phyloP scores from a whole-genome alignment of 495 filamentous ascomycete genomes.

The Xylaria sp. region DNA sequence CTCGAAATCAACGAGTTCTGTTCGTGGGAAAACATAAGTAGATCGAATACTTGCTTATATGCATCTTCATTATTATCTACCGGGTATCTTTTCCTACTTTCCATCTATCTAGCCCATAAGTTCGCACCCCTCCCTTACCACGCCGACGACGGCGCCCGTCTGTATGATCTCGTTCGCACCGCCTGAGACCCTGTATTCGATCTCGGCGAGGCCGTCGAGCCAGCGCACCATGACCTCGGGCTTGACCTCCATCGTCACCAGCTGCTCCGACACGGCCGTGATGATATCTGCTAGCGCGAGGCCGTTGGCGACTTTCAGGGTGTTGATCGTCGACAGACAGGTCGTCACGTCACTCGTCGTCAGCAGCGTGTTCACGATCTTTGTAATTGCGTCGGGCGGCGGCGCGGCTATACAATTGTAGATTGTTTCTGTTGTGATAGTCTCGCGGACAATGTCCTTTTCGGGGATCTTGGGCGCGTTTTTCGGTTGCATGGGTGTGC shows the following conservation, averaged over 20 bases:
- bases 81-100: slow-evolving; percentile 19
- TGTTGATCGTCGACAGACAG: slow-evolving; percentile 84
- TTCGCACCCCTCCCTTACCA: slow-evolving; percentile 86
- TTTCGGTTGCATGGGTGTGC: slow-evolving; percentile 74
- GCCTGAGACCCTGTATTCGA: slow-evolving; percentile 88
- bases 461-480: slow-evolving; percentile 64
- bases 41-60: not conserved
- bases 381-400: slow-evolving; percentile 84
- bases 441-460: slow-evolving; percentile 72
- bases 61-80: not conserved
- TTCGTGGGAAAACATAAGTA: not conserved
- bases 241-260: slow-evolving; percentile 83
- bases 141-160: slow-evolving; percentile 90
- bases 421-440: slow-evolving; percentile 89
- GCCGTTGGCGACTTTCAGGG: slow-evolving; percentile 84
- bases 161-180: slow-evolving; percentile 90
- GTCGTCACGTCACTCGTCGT: slow-evolving; percentile 83
- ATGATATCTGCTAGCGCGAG: slow-evolving; percentile 94
- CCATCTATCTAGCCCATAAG: slow-evolving; percentile 54
- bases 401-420: slow-evolving; percentile 98
- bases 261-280: slow-evolving; percentile 79
- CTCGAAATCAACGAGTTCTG: no score
- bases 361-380: slow-evolving; percentile 83
- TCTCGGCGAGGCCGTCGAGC: slow-evolving; percentile 89
- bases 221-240: slow-evolving; percentile 86